phyloP scores from a whole-genome alignment of 257 asterid species.

The Solanum microdontum region DNA sequence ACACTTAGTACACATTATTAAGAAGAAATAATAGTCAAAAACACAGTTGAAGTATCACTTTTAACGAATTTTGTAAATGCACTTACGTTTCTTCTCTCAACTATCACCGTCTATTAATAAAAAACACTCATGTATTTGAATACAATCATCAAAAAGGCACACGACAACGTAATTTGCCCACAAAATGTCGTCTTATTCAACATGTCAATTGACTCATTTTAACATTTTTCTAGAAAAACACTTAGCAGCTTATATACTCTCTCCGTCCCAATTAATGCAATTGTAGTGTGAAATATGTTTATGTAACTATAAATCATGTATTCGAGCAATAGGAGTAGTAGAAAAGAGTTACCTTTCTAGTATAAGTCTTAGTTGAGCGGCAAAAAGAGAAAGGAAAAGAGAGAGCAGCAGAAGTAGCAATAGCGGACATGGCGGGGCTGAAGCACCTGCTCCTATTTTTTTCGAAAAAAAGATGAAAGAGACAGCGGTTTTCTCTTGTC shows the following conservation, averaged over 20 bases:
- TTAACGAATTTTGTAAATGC: not conserved
- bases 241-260: not conserved
- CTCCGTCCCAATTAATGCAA: too few species aligned
- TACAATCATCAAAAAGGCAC: not conserved
- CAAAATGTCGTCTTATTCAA: not conserved
- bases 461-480: not conserved
- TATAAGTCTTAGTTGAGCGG: slow-evolving; percentile 38
- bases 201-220: not conserved
- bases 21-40: not conserved
- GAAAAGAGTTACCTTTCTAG: slow-evolving; percentile 37
- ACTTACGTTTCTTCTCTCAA: not conserved
- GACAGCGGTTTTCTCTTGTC: not conserved
- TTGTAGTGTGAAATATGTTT: not conserved
- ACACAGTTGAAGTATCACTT: not conserved
- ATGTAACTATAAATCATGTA: too few species aligned
- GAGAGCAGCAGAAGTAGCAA: slow-evolving; percentile 80
- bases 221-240: not conserved
- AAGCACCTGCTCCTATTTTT: not conserved
- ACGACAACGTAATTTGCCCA: not conserved
- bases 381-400: slow-evolving; percentile 53
- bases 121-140: too few species aligned
- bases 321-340: not conserved
- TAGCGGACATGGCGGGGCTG: slow-evolving; percentile 55
- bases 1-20: not conserved
- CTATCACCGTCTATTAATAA: too few species aligned